Percentiles rank a stretch among this genome's conserved stretches.
These are phyloP conservation scores for Verticillium nubilum DNA, from an alignment of 2,329 filamentous ascomycete species.

Conservation along the genomic window DNA sequence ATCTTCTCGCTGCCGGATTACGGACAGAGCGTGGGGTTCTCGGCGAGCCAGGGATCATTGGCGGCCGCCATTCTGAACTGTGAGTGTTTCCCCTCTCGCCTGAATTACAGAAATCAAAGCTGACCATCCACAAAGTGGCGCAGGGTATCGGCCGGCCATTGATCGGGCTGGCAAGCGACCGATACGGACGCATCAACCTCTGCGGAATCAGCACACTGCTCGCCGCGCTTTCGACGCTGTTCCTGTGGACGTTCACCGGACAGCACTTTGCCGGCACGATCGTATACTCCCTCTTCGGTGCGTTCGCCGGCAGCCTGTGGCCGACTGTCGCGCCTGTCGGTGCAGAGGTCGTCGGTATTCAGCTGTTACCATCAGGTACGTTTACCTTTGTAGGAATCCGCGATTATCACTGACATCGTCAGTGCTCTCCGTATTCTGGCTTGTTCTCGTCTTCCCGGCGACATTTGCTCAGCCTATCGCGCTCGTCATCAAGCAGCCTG, in stretches of 20 bases:
- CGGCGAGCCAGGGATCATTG: conserved; percentile 61
- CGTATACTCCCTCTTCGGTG: conserved; percentile 65
- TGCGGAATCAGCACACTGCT: conserved; percentile 59
- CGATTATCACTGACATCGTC: background rate
- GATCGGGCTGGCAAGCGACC: conserved; percentile 68
- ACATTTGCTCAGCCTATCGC: conserved; percentile 65
- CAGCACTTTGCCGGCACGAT: conserved; percentile 60
- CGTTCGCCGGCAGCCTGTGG: conserved; percentile 67
- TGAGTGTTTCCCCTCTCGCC: conserved; percentile 25
- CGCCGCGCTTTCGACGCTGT: conserved; percentile 58
- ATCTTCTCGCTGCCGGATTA: conserved; percentile 74
- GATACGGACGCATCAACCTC: conserved; percentile 68
- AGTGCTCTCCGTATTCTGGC: conserved; percentile 66
- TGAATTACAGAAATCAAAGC: background rate
- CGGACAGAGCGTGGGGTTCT: conserved; percentile 61
- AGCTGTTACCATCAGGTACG: conserved; percentile 57
- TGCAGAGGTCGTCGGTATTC: conserved; percentile 68
- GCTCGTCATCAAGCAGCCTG: conserved; percentile 43
- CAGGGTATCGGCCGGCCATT: conserved; percentile 64
- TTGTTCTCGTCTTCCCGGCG: conserved; percentile 63
- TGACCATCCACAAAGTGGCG: conserved; percentile 30
- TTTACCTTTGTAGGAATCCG: background rate
- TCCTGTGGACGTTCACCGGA: conserved; percentile 68
- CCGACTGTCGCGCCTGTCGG: conserved; percentile 63
- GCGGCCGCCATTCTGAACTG: conserved; percentile 70